These are phyloP conservation scores for Rubia peregrina DNA, from an alignment of 305 asterid species.

Conservation along the genomic window DNA sequence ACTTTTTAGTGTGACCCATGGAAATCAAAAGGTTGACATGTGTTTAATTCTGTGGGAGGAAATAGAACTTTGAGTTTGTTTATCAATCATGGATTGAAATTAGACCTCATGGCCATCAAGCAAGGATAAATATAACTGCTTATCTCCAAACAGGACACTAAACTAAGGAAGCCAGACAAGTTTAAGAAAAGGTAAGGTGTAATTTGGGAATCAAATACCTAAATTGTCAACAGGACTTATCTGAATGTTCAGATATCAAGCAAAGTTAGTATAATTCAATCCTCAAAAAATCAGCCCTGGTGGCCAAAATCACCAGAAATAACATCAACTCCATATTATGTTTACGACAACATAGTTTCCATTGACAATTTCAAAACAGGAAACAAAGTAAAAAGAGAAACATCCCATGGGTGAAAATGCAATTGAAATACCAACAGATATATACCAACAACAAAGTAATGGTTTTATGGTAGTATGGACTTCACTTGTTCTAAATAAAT, in stretches of 20 bases:
- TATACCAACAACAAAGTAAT: no score
- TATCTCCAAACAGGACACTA: neutral
- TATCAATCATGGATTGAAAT: neutral
- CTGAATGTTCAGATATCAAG: slow-evolving; percentile 90
- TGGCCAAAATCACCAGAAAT: no score
- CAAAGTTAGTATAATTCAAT: slow-evolving; percentile 5
- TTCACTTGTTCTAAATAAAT: neutral
- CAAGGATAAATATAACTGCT: neutral
- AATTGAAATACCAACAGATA: no score
- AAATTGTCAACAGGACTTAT: slow-evolving; percentile 64
- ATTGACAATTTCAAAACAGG: no score
- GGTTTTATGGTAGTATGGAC: slow-evolving; percentile 2
- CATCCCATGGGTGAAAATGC: no score
- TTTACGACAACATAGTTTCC: no score
- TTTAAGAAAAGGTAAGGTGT: slow-evolving; percentile 18
- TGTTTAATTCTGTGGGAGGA: neutral
- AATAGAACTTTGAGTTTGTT: neutral
- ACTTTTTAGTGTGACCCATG: slow-evolving; percentile 66
- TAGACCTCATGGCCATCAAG: neutral
- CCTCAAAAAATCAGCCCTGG: no score
- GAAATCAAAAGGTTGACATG: neutral
- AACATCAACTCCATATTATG: no score
- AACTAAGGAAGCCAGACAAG: neutral
- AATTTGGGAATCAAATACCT: slow-evolving; percentile 51
- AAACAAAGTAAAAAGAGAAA: no score